Percentiles rank a stretch among this genome's conserved stretches.
These are phyloP conservation scores for Galium porrigens DNA, from an alignment of 305 asterid species.

Conservation along the genomic window DNA sequence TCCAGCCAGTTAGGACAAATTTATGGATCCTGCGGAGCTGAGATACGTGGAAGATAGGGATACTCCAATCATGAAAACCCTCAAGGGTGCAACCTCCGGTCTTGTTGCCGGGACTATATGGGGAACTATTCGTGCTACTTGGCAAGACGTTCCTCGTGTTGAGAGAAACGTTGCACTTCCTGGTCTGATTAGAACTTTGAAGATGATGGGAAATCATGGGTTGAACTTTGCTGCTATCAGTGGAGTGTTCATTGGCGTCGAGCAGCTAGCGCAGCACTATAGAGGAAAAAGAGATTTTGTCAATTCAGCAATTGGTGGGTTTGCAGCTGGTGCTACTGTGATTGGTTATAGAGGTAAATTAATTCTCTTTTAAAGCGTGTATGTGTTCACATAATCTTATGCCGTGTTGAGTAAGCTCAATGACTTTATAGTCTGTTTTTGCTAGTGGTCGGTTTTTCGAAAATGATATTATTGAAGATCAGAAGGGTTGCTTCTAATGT, in stretches of 20 bases:
- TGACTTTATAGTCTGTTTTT: background rate
- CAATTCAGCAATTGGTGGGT: conserved; percentile 90
- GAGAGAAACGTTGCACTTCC: conserved; percentile 89
- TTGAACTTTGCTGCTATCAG: conserved; percentile 88
- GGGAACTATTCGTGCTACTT: conserved; percentile 84
- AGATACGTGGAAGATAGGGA: conserved; percentile 69
- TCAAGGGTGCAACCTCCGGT: conserved; percentile 69
- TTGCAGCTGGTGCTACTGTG: conserved; percentile 76
- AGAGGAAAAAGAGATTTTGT: conserved; percentile 79
- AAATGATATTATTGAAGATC: background rate
- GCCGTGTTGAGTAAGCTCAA: background rate
- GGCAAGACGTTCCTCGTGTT: conserved; percentile 96
- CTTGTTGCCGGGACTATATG: conserved; percentile 69
- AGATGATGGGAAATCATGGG: conserved; percentile 89
- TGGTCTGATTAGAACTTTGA: conserved; percentile 72
- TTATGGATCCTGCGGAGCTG: conserved; percentile 58
- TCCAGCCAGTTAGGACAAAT: conserved; percentile 11
- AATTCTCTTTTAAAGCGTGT: conserved; percentile 8
- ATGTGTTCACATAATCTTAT: background rate
- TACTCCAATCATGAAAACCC: conserved; percentile 34
- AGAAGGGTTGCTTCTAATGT: background rate
- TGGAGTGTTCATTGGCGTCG: conserved; percentile 75
- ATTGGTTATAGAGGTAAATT: conserved; percentile 72
- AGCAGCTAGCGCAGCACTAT: conserved; percentile 55
- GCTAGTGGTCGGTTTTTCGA: background rate